Evolutionary conservation across 306 rosid species (phyloP), one percentile per base, ranked within the genome.

Genomic region (Cucurbita maxima): DNA sequence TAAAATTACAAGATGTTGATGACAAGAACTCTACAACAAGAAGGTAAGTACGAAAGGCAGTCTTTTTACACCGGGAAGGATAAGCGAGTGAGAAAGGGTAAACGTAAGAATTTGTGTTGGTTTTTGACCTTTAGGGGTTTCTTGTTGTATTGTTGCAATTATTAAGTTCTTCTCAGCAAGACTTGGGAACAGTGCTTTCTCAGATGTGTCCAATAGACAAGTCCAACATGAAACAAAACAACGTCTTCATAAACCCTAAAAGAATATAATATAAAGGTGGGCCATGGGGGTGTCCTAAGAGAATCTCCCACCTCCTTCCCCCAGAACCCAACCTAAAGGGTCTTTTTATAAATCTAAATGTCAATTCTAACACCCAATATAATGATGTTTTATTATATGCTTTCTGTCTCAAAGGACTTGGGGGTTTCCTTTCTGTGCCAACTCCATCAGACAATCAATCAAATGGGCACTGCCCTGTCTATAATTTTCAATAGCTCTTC

Each of bases 181-280:
- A 91, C 84, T 81, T 76, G 85, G 75, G 77, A 85, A 88, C 67
- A 82, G 89, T 83, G 82, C 40, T 76, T 77, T 76, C 74, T 67
- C 81, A 37, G 69, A 79, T 77, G 57, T 30, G 84, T 87, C 90
- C 92, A 91, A 87, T 84, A 56, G 77, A 83, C 90, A 79, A 88
- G 82, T 83, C 96, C 96, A 88, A 88, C 76, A 58, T 76, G 80
- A 80, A 86, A 89, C 78, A 81, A 88, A 85, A 89, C 96, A 88
- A 88, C 77, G 44, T 69, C 77, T 83, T 74, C 82, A 82, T 86
- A 88, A 38, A 66, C 72, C 72, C 72, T 41, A 66, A 66, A 43
- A 44, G 72, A 66, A 66, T 66, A 66, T 66, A 41, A 66, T 66
- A 66, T 66, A 20, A 58, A 25, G 71, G 56, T 45, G 57, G 56